Evolutionary conservation across 176 grass and related monocot genomes (phyloP).

Genomic region (Rhynchospora breviuscula): DNA sequence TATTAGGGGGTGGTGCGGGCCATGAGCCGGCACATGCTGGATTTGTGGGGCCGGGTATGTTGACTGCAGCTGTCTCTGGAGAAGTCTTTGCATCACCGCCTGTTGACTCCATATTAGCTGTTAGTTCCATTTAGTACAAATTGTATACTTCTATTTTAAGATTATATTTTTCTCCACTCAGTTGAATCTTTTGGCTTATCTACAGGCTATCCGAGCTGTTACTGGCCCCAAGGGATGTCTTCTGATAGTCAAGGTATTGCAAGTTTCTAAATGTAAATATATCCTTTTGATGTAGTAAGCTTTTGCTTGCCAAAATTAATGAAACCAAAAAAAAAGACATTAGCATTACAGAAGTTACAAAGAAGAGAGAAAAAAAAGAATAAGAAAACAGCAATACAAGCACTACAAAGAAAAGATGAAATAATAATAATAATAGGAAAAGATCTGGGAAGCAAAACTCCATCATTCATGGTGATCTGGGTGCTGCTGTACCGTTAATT

Average conservation of each 20-base stretch:
- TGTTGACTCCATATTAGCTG: slow-evolving; percentile 88
- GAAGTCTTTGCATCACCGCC: slow-evolving; percentile 94
- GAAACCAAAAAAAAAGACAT: too few relatives aligned
- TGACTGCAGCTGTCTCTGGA: slow-evolving; percentile 93
- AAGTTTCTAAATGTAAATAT: background rate
- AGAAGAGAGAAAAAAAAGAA: too few relatives aligned
- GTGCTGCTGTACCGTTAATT: too few relatives aligned
- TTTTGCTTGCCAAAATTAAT: too few relatives aligned
- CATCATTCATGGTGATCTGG: too few relatives aligned
- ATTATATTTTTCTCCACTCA: background rate
- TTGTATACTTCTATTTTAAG: slow-evolving; percentile 5
- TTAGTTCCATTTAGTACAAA: slow-evolving; percentile 37
- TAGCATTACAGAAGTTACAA: too few relatives aligned
- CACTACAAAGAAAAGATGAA: too few relatives aligned
- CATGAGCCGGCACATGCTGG: slow-evolving; percentile 97
- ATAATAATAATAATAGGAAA: too few relatives aligned
- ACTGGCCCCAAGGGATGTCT: slow-evolving; percentile 95
- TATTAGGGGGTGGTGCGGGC: slow-evolving; percentile 88
- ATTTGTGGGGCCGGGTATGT: slow-evolving; percentile 97
- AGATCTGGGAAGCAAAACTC: too few relatives aligned
- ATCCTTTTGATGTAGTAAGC: too few relatives aligned
- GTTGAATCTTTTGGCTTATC: slow-evolving; percentile 25
- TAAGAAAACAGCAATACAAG: too few relatives aligned
- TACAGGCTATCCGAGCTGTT: slow-evolving; percentile 97
- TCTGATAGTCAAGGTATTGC: slow-evolving; percentile 86